Percentiles rank a stretch among this genome's conserved stretches.
phyloP scores from a whole-genome alignment of 441 rosid genomes.

The Euphorbia corollata region DNA sequence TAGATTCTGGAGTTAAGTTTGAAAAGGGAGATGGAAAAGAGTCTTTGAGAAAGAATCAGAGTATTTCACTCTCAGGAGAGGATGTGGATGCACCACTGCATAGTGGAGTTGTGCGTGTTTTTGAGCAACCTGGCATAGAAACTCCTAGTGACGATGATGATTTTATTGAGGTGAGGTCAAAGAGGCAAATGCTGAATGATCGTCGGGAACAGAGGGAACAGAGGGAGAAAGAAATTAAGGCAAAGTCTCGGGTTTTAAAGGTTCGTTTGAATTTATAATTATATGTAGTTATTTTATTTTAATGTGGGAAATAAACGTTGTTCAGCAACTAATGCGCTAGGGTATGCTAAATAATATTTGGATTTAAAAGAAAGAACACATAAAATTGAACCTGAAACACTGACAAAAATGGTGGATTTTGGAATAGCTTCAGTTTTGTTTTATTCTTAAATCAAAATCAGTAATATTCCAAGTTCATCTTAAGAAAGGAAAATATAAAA shows the following conservation, averaged over 20 bases:
- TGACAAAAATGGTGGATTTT: too few relatives aligned
- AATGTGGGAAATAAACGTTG: slow-evolving; percentile 11
- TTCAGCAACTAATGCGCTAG: slow-evolving; percentile 13
- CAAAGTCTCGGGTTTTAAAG: slow-evolving; percentile 72
- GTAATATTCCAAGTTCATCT: too few relatives aligned
- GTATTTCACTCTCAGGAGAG: slow-evolving; percentile 33
- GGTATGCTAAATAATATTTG: too few relatives aligned
- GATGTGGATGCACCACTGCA: slow-evolving; percentile 72
- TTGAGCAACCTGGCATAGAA: slow-evolving; percentile 90
- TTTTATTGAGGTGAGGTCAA: slow-evolving; percentile 95
- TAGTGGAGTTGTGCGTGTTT: slow-evolving; percentile 70
- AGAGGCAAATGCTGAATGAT: slow-evolving; percentile 96
- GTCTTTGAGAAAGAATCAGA: slow-evolving; percentile 36
- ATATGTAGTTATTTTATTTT: slow-evolving; percentile 10
- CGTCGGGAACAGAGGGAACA: slow-evolving; percentile 96
- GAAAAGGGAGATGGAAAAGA: slow-evolving; percentile 50
- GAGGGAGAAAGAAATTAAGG: slow-evolving; percentile 92
- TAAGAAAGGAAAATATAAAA: too few relatives aligned
- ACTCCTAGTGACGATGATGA: slow-evolving; percentile 89
- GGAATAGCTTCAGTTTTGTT: too few relatives aligned
- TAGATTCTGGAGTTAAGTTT: slow-evolving; percentile 36
- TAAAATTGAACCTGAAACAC: too few relatives aligned
- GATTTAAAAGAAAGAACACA: too few relatives aligned
- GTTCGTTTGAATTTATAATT: slow-evolving; percentile 34
- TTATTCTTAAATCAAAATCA: too few relatives aligned